Evolutionary conservation across 441 rosid genomes (phyloP).

Genomic region (Syzygium syzygioides): DNA sequence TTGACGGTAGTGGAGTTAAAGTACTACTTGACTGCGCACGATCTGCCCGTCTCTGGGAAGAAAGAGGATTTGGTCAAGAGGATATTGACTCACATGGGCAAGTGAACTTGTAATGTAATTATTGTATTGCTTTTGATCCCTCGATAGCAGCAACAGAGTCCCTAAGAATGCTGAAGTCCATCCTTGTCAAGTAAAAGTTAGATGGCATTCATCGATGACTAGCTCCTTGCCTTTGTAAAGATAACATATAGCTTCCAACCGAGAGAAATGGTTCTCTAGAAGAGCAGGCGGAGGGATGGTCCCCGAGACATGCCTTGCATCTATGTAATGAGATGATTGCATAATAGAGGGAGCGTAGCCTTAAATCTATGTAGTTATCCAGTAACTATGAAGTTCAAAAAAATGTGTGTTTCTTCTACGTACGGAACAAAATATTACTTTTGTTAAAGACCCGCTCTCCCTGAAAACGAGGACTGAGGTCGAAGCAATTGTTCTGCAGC

Average conservation of each 20-base stretch:
- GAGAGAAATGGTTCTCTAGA: neutral
- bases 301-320: neutral
- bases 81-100: constrained; percentile 66
- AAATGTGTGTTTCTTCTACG: neutral
- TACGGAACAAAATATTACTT: neutral
- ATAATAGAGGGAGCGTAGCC: neutral
- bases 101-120: constrained; percentile 16
- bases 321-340: neutral
- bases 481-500: neutral
- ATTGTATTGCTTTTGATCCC: neutral
- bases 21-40: constrained; percentile 55
- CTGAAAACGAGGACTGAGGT: neutral
- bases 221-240: neutral
- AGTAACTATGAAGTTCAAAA: neutral
- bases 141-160: neutral
- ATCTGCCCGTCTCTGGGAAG: constrained; percentile 61
- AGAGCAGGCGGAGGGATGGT: neutral
- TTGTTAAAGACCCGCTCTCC: neutral
- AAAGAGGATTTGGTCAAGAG: constrained; percentile 64
- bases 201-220: neutral
- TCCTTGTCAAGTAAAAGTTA: neutral
- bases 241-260: neutral
- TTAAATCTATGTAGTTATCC: neutral
- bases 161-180: neutral
- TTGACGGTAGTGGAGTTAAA: constrained; percentile 66